These are phyloP conservation scores for Rubroboletus pulcherrimus DNA, from an alignment of 768 basidiomycete genomes.

Conservation along the genomic window DNA sequence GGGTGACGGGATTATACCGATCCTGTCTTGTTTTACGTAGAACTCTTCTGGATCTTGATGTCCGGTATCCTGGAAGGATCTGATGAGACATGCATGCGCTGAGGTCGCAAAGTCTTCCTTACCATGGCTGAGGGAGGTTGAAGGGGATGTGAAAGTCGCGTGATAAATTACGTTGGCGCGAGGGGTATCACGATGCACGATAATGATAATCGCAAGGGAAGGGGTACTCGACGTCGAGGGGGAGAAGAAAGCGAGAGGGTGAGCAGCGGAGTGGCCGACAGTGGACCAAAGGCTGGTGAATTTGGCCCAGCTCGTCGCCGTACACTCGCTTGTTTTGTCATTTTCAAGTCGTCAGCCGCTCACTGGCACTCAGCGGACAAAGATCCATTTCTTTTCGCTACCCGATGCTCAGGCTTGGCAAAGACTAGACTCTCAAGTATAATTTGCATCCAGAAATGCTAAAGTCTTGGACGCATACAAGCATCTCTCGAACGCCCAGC, in stretches of 20 bases:
- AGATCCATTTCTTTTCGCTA: not conserved
- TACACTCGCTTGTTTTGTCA: conserved; percentile 28
- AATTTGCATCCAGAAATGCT: not conserved
- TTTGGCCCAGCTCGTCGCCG: conserved; percentile 4
- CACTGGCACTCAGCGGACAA: not conserved
- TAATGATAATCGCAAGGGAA: conserved; percentile 1
- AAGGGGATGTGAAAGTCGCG: conserved; percentile 5
- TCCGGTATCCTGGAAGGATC: conserved; percentile 49
- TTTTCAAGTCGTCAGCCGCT: conserved; percentile 28
- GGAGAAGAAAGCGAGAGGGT: not conserved
- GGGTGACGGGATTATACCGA: conserved; percentile 54
- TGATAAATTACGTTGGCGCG: conserved; percentile 7
- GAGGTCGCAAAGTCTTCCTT: not conserved
- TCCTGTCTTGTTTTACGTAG: conserved; percentile 96
- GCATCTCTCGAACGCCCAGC: not conserved
- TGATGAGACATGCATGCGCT: conserved; percentile 5
- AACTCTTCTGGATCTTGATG: conserved; percentile 93
- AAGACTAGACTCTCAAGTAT: not conserved
- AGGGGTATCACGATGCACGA: conserved; percentile 5
- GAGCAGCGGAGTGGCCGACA: not conserved
- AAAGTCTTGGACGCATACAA: not conserved
- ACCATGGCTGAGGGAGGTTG: conserved; percentile 20
- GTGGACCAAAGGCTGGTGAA: conserved; percentile 9
- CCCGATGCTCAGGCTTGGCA: not conserved
- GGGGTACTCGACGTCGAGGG: conserved; percentile 6